Evolutionary conservation across 1,284 basidiomycete species (phyloP).

Genomic region (Apiotrichum akiyoshidainum): DNA sequence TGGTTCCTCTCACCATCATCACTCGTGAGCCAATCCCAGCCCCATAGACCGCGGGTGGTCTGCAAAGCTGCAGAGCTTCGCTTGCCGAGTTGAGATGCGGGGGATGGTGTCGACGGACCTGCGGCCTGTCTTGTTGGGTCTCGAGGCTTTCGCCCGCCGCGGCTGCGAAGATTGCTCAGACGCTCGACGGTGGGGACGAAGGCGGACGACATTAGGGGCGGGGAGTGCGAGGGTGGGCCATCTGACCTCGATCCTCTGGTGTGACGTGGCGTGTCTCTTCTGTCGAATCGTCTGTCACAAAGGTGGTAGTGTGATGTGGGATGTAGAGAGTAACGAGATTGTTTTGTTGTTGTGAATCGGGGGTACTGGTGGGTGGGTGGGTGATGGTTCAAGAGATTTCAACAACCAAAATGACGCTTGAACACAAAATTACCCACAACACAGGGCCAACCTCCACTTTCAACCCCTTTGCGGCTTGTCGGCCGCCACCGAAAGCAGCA

Average conservation of each 20-base stretch:
- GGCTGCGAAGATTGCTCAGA: background rate
- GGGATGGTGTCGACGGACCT: background rate
- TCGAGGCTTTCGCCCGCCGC: background rate
- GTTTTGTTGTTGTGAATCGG: background rate
- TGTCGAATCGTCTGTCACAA: no score
- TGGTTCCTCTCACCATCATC: background rate
- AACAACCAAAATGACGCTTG: background rate
- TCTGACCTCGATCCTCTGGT: no score
- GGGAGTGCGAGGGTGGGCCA: no score
- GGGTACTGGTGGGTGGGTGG: no score
- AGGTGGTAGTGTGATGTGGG: no score
- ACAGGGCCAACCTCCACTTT: constrained; percentile 9
- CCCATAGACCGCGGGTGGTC: constrained; percentile 11
- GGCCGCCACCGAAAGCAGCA: background rate
- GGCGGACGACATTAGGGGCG: background rate
- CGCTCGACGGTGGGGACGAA: constrained; percentile 5
- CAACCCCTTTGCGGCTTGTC: constrained; percentile 1
- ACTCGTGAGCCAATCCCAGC: constrained; percentile 3
- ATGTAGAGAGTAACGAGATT: no score
- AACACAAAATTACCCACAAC: background rate
- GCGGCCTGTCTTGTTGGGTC: background rate
- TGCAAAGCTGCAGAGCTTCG: background rate
- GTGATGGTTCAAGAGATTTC: background rate
- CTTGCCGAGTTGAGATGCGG: constrained; percentile 1
- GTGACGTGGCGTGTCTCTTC: no score